A percentile compares a stretch with the other conserved stretches of the same genome.
Conservation (phyloP, 2,329 filamentous ascomycete species). For the Phaeophleospora eucalypticola region DNA sequence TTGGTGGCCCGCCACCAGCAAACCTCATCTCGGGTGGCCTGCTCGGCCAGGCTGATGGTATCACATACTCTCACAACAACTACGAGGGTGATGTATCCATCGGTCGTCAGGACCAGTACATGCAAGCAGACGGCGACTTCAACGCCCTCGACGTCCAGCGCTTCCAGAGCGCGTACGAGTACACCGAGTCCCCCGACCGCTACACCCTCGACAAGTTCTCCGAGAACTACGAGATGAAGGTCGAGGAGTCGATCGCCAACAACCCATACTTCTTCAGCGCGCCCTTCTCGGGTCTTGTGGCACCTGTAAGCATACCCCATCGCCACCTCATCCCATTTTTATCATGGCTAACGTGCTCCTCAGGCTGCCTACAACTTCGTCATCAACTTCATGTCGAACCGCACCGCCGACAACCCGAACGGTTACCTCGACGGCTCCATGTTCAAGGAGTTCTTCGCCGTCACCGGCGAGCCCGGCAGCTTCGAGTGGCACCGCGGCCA, state of each 20-base stretch:
- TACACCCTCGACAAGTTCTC: conserved; percentile 16
- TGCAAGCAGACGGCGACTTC: conserved; percentile 10
- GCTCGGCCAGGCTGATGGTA: conserved; percentile 18
- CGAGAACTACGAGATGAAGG: not conserved
- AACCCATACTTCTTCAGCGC: conserved; percentile 32
- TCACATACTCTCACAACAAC: conserved; percentile 31
- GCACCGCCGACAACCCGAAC: conserved; percentile 20
- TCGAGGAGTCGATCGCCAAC: conserved; percentile 15
- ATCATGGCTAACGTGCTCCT: not conserved
- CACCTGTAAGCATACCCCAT: not conserved
- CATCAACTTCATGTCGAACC: conserved; percentile 30
- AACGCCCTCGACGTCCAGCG: conserved; percentile 15
- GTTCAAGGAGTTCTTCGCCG: conserved; percentile 26
- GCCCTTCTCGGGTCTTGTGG: conserved; percentile 10
- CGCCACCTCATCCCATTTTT: not conserved
- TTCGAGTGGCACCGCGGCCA: conserved; percentile 12
- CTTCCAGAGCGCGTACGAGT: conserved; percentile 14
- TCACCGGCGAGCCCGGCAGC: conserved; percentile 8
- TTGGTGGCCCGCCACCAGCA: conserved; percentile 23
- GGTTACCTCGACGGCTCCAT: conserved; percentile 21
- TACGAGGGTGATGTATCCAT: conserved; percentile 34
- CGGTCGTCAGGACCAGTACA: conserved; percentile 24
- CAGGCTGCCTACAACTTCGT: conserved; percentile 14
- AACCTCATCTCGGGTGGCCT: conserved; percentile 7
- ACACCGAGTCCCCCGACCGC: not conserved